Conservation (phyloP, 2,329 filamentous ascomycete species). For the Colletotrichum spinosum region DNA sequence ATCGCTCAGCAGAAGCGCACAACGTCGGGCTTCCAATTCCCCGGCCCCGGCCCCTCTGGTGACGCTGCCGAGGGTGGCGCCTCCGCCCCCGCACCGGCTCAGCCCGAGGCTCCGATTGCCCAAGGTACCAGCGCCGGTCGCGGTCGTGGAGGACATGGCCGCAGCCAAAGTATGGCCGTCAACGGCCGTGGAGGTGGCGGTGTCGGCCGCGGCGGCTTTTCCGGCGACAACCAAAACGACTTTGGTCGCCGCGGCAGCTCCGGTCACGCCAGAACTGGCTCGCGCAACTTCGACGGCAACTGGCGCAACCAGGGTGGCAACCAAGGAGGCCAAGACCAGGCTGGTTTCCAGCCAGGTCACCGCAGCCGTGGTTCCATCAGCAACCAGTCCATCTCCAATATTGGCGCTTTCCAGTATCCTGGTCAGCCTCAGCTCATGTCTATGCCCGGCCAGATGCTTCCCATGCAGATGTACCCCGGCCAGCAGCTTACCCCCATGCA, state of each 20-base stretch:
- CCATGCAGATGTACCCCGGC: slow-evolving; percentile 84
- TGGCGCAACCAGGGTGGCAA: slow-evolving; percentile 85
- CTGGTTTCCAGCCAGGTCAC: slow-evolving; percentile 92
- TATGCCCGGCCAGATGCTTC: slow-evolving; percentile 86
- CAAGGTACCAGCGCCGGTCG: slow-evolving; percentile 61
- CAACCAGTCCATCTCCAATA: slow-evolving; percentile 81
- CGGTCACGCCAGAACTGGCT: slow-evolving; percentile 84
- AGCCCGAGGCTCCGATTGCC: slow-evolving; percentile 51
- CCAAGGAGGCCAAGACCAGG: slow-evolving; percentile 76
- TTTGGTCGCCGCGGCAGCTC: slow-evolving; percentile 72
- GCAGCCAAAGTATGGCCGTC: slow-evolving; percentile 92
- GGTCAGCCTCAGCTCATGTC: slow-evolving; percentile 89
- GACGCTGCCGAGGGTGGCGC: slow-evolving; percentile 66
- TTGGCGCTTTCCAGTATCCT: slow-evolving; percentile 91
- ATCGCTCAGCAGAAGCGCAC: slow-evolving; percentile 96
- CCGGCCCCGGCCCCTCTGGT: slow-evolving; percentile 76
- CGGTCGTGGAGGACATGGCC: slow-evolving; percentile 71
- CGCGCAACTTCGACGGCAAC: slow-evolving; percentile 97
- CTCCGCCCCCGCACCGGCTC: slow-evolving; percentile 45
- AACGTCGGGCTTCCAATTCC: slow-evolving; percentile 94
- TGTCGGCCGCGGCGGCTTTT: slow-evolving; percentile 74
- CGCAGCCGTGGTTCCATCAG: slow-evolving; percentile 85
- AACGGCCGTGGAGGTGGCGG: slow-evolving; percentile 68
- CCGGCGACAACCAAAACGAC: slow-evolving; percentile 64
- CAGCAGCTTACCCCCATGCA: slow-evolving; percentile 91